Conservation (phyloP, 495 filamentous ascomycete species). For the Pyronema omphalodes region DNA sequence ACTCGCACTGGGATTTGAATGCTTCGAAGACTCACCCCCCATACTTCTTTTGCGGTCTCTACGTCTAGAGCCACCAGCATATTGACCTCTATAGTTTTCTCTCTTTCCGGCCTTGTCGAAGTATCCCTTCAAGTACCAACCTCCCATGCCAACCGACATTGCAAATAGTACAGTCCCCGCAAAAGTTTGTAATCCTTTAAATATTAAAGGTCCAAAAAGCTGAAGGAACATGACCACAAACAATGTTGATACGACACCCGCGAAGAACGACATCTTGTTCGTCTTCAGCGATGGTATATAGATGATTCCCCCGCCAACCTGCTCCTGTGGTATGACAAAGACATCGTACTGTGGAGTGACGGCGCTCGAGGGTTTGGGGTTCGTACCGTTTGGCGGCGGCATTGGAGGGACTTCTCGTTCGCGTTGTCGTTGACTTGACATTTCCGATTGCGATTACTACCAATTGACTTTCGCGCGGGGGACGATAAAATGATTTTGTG, state of each 20-base stretch:
- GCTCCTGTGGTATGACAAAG: slow-evolving; percentile 91
- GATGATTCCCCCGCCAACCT: slow-evolving; percentile 72
- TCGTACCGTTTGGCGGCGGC: slow-evolving; percentile 12
- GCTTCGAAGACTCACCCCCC: slow-evolving; percentile 6
- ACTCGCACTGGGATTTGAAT: slow-evolving; percentile 1
- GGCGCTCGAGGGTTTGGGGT: slow-evolving; percentile 12
- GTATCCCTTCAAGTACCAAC: slow-evolving; percentile 7
- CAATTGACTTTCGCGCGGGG: background rate
- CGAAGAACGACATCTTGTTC: slow-evolving; percentile 76
- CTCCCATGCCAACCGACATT: slow-evolving; percentile 7
- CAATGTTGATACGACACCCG: slow-evolving; percentile 59
- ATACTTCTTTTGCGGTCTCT: background rate
- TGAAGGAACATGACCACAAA: slow-evolving; percentile 46
- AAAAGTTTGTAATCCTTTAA: background rate
- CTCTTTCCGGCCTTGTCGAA: background rate
- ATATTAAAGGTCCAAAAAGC: slow-evolving; percentile 40
- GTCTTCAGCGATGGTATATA: slow-evolving; percentile 80
- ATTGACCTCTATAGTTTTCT: background rate
- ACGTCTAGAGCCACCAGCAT: background rate
- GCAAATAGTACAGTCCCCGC: slow-evolving; percentile 1
- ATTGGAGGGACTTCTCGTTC: slow-evolving; percentile 18
- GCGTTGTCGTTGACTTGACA: background rate
- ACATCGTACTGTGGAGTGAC: slow-evolving; percentile 66
- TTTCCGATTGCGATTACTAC: background rate
- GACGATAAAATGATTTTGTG: background rate